Conservation (phyloP, 495 filamentous ascomycete genomes). For the Daldinia decipiens region DNA sequence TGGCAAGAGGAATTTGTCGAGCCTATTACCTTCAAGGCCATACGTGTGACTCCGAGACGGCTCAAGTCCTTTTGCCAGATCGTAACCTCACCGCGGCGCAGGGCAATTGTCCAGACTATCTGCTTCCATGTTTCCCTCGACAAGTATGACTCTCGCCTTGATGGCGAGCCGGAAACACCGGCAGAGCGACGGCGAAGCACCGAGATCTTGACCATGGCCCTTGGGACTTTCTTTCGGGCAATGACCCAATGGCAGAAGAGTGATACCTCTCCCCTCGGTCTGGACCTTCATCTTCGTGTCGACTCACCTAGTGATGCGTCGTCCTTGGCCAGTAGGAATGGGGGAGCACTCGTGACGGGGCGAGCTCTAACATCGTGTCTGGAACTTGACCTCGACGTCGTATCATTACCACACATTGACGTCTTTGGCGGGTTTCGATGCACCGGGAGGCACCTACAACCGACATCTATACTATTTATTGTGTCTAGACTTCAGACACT, state of each 20-base stretch:
- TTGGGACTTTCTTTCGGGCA: conserved; percentile 24
- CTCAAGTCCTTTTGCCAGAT: conserved; percentile 31
- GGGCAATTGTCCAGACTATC: conserved; percentile 34
- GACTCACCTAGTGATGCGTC: conserved; percentile 38
- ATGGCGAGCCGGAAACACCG: conserved; percentile 30
- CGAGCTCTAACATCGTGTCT: conserved; percentile 29
- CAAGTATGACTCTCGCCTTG: conserved; percentile 23
- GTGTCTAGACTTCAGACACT: conserved; percentile 32
- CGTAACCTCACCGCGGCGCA: conserved; percentile 30
- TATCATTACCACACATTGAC: conserved; percentile 34
- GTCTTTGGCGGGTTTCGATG: conserved; percentile 38
- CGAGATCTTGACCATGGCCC: conserved; percentile 27
- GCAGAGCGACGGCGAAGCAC: conserved; percentile 32
- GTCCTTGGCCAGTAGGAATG: conserved; percentile 7
- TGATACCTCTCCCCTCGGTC: conserved; percentile 33
- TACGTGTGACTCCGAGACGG: conserved; percentile 33
- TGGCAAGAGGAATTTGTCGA: conserved; percentile 43
- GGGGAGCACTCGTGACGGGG: conserved; percentile 21
- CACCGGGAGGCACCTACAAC: conserved; percentile 37
- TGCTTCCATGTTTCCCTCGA: conserved; percentile 39
- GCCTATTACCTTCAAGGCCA: conserved; percentile 26
- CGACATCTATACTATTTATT: conserved; percentile 30
- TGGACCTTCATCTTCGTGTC: conserved; percentile 35
- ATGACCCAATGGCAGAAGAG: conserved; percentile 33
- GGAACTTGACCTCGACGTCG: conserved; percentile 29